These are phyloP conservation scores for Echium plantagineum DNA, from an alignment of 257 asterid species.

Conservation along the genomic window DNA sequence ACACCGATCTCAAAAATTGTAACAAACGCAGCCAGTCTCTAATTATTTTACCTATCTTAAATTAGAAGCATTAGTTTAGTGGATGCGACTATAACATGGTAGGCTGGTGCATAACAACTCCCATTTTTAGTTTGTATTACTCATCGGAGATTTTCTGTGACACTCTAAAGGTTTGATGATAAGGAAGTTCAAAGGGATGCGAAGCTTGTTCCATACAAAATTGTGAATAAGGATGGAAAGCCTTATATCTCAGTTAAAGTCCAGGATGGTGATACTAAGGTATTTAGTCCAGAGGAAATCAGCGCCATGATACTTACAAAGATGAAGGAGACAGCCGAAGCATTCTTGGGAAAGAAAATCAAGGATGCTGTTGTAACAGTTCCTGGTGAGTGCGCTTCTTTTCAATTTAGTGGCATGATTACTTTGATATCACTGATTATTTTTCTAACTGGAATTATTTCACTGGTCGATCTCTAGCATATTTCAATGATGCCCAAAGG, in stretches of 20 bases:
- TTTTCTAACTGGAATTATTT: not conserved
- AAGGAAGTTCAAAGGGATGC: slow-evolving; percentile 85
- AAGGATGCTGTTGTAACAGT: slow-evolving; percentile 93
- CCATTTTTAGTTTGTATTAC: too few species aligned
- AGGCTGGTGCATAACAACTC: too few species aligned
- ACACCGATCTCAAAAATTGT: too few species aligned
- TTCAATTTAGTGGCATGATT: not conserved
- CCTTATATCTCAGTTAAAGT: slow-evolving; percentile 64
- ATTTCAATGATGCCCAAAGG: slow-evolving; percentile 94
- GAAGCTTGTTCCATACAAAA: slow-evolving; percentile 82
- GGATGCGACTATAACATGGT: too few species aligned
- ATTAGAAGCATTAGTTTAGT: too few species aligned
- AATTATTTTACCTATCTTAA: too few species aligned
- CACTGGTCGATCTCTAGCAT: slow-evolving; percentile 38
- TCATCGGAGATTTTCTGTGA: not conserved
- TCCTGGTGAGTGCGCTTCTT: slow-evolving; percentile 39
- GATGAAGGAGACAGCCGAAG: slow-evolving; percentile 92
- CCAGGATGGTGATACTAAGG: slow-evolving; percentile 71
- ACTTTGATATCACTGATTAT: not conserved
- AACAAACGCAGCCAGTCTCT: too few species aligned
- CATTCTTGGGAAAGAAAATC: slow-evolving; percentile 80
- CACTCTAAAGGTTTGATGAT: slow-evolving; percentile 57
- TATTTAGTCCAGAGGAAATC: slow-evolving; percentile 90
- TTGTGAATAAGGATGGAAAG: slow-evolving; percentile 81
- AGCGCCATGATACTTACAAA: slow-evolving; percentile 88